Evolutionary conservation across 2,329 filamentous ascomycete genomes (phyloP), one percentile per base, ranked within the genome.

Genomic region (Tetracladium maxilliforme): DNA sequence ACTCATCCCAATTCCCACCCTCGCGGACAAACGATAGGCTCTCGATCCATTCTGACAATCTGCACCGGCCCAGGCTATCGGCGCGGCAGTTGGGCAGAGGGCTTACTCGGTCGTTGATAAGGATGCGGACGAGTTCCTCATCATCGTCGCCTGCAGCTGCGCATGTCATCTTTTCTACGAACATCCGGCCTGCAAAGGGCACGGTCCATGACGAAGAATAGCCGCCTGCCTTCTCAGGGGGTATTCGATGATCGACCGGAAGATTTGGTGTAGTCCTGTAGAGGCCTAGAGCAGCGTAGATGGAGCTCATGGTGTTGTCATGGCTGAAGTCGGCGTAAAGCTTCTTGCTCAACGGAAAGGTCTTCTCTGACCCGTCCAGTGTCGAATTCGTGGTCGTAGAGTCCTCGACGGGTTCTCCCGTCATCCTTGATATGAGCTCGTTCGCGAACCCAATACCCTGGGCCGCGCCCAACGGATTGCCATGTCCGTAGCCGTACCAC

Each of bases 291-390:
- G 83, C 82, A 5, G 70, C 71, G 43, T 79, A 79, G 6, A 92
- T 70, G 6, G 66, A 64, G 16, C 68, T 70, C 71, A 94, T 83
- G 43, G 78, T 73, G 47, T 92, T 93, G 50, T 94, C 86, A 49
- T 94, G 86, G 33, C 74, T 81, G 44, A 94, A 93, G 49, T 94
- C 86, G 1, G 82, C 84, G 42, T 92, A 94, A 2, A 93, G 52
- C 8, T 52, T 53, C 21, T 56, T 50, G 32, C 64, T 39, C 1
- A 92, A 54, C 0, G 86, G 84, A 41, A 93, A 94, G 0, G 79
- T 86, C 6, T 49, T 43, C 1, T 64, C 52, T 30, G 70, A 58
- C 5, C 54, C 53, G 44, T 92, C 80, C 0, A 93, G 61, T 0
- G 84, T 92, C 18, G 54, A 57, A 48, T 94, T 93, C 6, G 75